Evolutionary conservation across 208 protist genomes (phyloP).

Genomic region (Borovskyia barvae): DNA sequence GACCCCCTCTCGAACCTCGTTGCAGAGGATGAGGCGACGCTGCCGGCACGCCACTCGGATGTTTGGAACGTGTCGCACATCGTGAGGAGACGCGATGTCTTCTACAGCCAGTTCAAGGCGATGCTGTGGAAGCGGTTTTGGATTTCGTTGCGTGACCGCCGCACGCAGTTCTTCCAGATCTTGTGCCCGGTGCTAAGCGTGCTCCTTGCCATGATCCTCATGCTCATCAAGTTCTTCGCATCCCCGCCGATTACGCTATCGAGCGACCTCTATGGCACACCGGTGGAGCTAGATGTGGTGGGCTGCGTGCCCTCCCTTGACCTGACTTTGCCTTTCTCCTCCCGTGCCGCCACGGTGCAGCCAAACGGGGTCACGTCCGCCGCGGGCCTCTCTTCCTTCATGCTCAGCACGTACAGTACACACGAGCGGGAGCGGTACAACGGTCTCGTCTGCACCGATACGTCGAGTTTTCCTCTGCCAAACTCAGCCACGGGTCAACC

Average conservation of each 20-base stretch:
- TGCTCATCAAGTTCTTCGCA: conserved; percentile 40
- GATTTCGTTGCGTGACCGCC: conserved; percentile 56
- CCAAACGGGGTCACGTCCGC: conserved; percentile 11
- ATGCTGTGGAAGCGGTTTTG: conserved; percentile 59
- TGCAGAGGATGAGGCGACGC: neutral
- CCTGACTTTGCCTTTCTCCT: conserved; percentile 24
- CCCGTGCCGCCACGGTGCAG: conserved; percentile 4
- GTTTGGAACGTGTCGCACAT: conserved; percentile 47
- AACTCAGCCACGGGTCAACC: neutral
- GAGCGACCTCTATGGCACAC: conserved; percentile 34
- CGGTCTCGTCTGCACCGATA: conserved; percentile 34
- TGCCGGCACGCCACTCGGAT: conserved; percentile 5
- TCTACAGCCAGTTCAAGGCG: conserved; percentile 52
- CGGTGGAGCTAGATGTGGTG: conserved; percentile 31
- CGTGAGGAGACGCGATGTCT: conserved; percentile 1
- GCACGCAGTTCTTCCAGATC: conserved; percentile 74
- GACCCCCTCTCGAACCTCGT: conserved; percentile 4
- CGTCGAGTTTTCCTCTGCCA: neutral
- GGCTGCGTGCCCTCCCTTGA: conserved; percentile 20
- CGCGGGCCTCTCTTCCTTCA: conserved; percentile 26
- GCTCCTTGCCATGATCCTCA: conserved; percentile 72
- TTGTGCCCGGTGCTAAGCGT: conserved; percentile 62
- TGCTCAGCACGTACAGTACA: conserved; percentile 35
- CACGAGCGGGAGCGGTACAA: conserved; percentile 46
- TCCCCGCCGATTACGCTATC: conserved; percentile 32